Evolutionary conservation across 164 flowering plant genomes (phyloP), one percentile per base, ranked within the genome.

Genomic region (Piper longum): DNA sequence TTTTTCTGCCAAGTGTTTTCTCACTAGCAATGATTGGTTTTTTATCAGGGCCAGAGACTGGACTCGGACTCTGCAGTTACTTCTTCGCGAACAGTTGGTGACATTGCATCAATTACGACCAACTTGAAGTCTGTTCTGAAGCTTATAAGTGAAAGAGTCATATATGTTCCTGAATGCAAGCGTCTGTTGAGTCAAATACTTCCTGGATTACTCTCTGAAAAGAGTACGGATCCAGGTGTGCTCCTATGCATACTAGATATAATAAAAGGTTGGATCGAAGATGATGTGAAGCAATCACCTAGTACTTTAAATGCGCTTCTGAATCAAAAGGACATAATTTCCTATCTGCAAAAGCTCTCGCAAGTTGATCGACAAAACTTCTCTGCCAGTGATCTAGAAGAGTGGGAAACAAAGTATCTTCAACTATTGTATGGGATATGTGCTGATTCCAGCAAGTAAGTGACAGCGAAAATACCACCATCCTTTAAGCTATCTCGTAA

Each of bases 381-480:
- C 77, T 61, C 81, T 4, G 72, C 81, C 2, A 59, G 61, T 75
- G 72, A 74, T 62, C 60, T 76, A 7, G 98, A 89, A 74, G 96
- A 87, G 65, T 95, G 97, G 99, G 99, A 95, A 66, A 71, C 19
- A 71, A 91, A 87, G 67, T 95, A 95, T 74, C 96, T 95, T 66
- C 81, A 87, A 66, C 96, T 95, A 75, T 96, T 95, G 65, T 85
- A 86, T 83, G 96, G 90, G 63, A 72, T 89, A 66, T 95, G 99
- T 78, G 87, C 95, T 12, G 96, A 95, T 73, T 70, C 91, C 64
- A 81, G 75, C 63, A 95, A 79, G 99, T 91, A 80, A 74, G 68
- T 45, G 54, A 7, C 17, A 9, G 8, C 48, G 11, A 48, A 14
- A 48, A 48, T 9, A 48, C 52, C 52, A 48, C 9, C 52, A 48